Evolutionary conservation across 208 protist genomes (phyloP), one percentile per base, ranked within the genome.

Genomic region (Wallacemonas sp.): DNA sequence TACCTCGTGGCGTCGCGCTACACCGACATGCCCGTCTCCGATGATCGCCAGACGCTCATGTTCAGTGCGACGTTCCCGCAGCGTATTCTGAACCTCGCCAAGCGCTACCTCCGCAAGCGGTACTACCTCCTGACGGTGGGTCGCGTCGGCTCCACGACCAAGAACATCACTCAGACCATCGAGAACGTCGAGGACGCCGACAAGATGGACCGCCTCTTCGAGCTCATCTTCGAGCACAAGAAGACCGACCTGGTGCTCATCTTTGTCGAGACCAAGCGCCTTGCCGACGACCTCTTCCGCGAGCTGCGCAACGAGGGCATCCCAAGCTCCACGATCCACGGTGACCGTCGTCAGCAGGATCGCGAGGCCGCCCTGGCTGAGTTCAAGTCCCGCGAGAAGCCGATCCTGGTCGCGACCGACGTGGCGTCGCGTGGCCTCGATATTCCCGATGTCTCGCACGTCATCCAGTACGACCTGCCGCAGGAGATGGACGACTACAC

Each of bases 21-120:
- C 72, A 87, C 92, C 26, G 95, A 95, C 75, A 98, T 98, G 97
- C 92, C 92, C 0, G 58, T 48, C 8, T 76, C 95, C 19, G 86
- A 92, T 11, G 87, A 99, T 14, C 87, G 98, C 29, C 98, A 99
- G 78, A 99, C 98, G 33, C 87, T 99, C 19, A 98, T 99, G 96
- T 99, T 99, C 87, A 98, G 88, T 55, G 99, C 99, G 48, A 99
- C 99, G 27, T 99, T 99, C 83, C 98, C 99, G 1, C 81, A 92
- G 70, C 94, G 96, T 70, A 99, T 99, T 64, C 95, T 99, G 70
- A 88, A 87, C 67, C 90, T 99, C 14, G 98, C 99, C 0, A 81
- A 89, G 49, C 94, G 98, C 64, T 99, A 99, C 82, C 80, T 99
- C 17, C 76, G 80, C 41, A 81, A 96, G 65, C 98, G 99, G 68